Evolutionary conservation across 1,284 basidiomycete species (phyloP).

Genomic region (Trichosporon sp.): DNA sequence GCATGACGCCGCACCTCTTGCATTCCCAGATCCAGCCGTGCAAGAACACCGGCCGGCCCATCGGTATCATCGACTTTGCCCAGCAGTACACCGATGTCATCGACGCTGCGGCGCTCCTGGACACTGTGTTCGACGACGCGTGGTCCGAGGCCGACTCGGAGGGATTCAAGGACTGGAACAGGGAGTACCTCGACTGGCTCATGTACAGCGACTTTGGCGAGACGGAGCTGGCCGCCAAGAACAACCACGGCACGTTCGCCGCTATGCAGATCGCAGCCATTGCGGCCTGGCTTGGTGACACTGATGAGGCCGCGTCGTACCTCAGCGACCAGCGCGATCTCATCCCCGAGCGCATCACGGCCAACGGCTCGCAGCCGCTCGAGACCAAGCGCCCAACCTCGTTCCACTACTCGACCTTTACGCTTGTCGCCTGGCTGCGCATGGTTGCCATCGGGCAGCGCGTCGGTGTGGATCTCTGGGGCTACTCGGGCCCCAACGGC

Average conservation of each 20-base stretch:
- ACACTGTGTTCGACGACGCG: not conserved
- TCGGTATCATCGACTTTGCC: constrained; percentile 18
- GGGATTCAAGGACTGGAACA: constrained; percentile 13
- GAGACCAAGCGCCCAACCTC: constrained; percentile 9
- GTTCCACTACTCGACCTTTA: constrained; percentile 13
- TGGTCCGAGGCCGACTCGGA: constrained; percentile 6
- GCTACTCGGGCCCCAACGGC: constrained; percentile 12
- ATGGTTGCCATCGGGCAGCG: constrained; percentile 10
- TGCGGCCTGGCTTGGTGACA: constrained; percentile 9
- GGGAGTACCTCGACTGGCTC: constrained; percentile 12
- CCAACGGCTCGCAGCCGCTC: constrained; percentile 11
- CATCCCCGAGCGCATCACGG: constrained; percentile 3
- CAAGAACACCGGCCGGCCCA: constrained; percentile 9
- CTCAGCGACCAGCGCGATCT: not conserved
- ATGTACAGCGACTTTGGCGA: constrained; percentile 10
- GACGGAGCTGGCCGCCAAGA: constrained; percentile 13
- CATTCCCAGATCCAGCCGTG: constrained; percentile 16
- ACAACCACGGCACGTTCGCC: constrained; percentile 16
- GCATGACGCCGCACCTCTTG: constrained; percentile 12
- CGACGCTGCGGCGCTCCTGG: constrained; percentile 12
- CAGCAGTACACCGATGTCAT: constrained; percentile 17
- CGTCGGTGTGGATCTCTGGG: constrained; percentile 20
- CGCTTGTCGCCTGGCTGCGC: constrained; percentile 14
- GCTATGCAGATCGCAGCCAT: constrained; percentile 14
- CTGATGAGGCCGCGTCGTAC: not conserved